Evolutionary conservation across 2,329 filamentous ascomycete genomes (phyloP), one percentile per base, ranked within the genome.

Genomic region (Xylariaceae sp.): DNA sequence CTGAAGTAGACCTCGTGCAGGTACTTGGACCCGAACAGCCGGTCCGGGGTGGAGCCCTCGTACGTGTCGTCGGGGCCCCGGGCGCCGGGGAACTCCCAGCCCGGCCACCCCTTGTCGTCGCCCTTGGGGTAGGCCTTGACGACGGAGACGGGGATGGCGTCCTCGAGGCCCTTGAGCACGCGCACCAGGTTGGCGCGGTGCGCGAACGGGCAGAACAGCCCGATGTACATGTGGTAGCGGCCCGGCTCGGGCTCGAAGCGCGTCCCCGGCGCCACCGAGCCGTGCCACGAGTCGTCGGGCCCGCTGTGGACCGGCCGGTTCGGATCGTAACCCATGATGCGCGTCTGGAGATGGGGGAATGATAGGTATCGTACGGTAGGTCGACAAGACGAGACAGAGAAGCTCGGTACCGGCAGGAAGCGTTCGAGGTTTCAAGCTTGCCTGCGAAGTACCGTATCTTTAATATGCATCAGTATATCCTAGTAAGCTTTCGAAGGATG

Each of bases 61-160:
- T 80, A 81, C 42, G 70, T 62, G 29, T 68, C 57, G 35, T 68
- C 52, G 0, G 43, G 40, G 5, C 46, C 47, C n/a, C n/a, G n/a
- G n/a, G n/a, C n/a, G 9, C 43, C 39, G 9, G 75, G 69, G 44
- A 83, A 82, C 19, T 64, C 61, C 74, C 74, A 79, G 11, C 75
- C 77, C 0, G 73, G 72, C 72, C 75, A 80, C 21, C 77, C 77
- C 6, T 70, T 67, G 13, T 70, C 64, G 43, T 78, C 68, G 32
- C 75, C 77, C 50, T 83, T 83, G 0, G 79, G 79, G 40, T 82
- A 83, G 0, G 78, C 70, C 43, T 72, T 72, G 1, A 82, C 75
- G 4, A 80, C 60, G 1, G 71, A 75, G 14, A 77, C 47, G 5
- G 68, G 61, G 27, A 80, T 68, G 22, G 71, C 58, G 9, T 65